Conservation (phyloP, 345 rosid genomes). For the Brassica napus region DNA sequence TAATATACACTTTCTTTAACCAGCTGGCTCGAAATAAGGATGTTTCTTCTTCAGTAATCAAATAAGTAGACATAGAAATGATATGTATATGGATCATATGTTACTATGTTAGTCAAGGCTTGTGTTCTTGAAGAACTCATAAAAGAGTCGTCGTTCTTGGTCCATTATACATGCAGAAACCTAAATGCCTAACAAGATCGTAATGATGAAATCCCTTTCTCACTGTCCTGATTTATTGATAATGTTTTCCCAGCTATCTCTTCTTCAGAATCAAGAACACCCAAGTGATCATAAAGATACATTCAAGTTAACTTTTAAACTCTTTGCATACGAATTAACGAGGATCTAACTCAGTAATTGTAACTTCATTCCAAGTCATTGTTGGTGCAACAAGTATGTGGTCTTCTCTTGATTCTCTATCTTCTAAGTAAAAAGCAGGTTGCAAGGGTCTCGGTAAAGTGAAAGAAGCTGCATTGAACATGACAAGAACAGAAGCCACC, state of each 20-base stretch:
- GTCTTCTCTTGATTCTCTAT: background rate
- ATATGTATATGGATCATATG: background rate
- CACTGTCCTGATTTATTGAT: background rate
- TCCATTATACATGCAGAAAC: background rate
- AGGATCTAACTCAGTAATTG: background rate
- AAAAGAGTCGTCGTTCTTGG: background rate
- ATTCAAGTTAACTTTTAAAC: background rate
- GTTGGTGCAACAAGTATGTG: background rate
- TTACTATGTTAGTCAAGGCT: background rate
- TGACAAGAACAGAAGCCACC: slow-evolving; percentile 29
- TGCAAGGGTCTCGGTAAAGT: slow-evolving; percentile 1
- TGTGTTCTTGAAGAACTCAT: background rate
- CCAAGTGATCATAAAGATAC: background rate
- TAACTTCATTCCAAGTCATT: background rate
- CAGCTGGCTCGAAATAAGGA: background rate
- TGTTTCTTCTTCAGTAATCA: background rate
- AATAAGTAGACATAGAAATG: background rate
- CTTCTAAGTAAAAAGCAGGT: slow-evolving; percentile 1
- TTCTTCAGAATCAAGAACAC: background rate
- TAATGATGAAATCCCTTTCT: background rate
- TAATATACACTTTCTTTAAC: background rate
- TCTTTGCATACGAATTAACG: background rate
- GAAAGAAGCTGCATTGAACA: slow-evolving; percentile 23
- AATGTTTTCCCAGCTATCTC: background rate
- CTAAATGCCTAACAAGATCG: background rate